These are phyloP conservation scores for Funneliformis caledonium DNA, from an alignment of 371 early-diverging fungal species.

Conservation along the genomic window DNA sequence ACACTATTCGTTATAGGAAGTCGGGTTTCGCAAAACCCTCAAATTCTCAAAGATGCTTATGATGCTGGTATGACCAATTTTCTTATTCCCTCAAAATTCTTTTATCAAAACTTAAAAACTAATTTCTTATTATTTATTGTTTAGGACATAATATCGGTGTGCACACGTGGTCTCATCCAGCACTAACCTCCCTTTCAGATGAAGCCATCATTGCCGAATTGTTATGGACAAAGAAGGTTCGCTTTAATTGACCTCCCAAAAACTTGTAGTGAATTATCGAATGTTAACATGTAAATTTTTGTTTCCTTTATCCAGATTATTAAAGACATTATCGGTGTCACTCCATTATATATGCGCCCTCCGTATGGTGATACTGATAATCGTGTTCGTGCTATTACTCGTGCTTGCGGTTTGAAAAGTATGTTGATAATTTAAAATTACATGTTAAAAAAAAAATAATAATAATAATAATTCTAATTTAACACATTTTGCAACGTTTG, in stretches of 20 bases:
- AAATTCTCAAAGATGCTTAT: conserved; percentile 55
- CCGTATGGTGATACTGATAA: conserved; percentile 67
- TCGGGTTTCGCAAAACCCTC: conserved; percentile 58
- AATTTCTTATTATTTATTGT: neutral
- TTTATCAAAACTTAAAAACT: neutral
- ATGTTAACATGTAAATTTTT: neutral
- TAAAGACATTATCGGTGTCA: conserved; percentile 56
- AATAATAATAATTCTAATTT: no score
- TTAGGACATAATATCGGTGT: conserved; percentile 51
- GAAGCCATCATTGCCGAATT: conserved; percentile 75
- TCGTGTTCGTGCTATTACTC: conserved; percentile 66
- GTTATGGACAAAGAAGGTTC: conserved; percentile 51
- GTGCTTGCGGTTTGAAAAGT: conserved; percentile 53
- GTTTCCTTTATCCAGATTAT: conserved; percentile 52
- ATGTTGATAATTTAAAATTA: neutral
- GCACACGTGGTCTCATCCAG: conserved; percentile 68
- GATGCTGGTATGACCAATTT: conserved; percentile 47
- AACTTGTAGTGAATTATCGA: neutral
- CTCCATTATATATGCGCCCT: conserved; percentile 49
- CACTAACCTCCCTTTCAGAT: conserved; percentile 64
- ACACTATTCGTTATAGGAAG: conserved; percentile 69
- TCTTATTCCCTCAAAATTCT: neutral
- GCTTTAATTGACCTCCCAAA: neutral
- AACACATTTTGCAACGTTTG: neutral
- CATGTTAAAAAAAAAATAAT: neutral